phyloP scores from a whole-genome alignment of 805 yeast species.

The Peterozyma xylosa region DNA sequence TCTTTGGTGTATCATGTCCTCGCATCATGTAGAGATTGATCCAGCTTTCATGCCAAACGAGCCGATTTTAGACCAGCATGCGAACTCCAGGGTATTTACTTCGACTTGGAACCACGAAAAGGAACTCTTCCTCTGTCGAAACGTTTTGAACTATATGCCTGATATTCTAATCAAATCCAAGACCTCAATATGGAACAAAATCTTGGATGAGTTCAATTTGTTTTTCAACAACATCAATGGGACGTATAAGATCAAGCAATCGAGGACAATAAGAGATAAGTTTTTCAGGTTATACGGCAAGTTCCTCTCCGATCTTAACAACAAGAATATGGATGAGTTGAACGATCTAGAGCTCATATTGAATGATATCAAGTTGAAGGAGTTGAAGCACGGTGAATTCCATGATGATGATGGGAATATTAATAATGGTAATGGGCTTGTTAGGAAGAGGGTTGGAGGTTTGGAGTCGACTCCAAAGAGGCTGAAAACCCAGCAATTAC shows the following conservation, averaged over 20 bases:
- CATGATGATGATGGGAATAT: too few relatives aligned
- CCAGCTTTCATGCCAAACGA: too few relatives aligned
- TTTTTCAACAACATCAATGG: not conserved
- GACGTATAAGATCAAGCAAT: conserved; percentile 1
- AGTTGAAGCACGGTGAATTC: not conserved
- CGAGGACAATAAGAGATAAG: conserved; percentile 5
- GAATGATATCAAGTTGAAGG: not conserved
- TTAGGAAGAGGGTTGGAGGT: too few relatives aligned
- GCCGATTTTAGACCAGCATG: too few relatives aligned
- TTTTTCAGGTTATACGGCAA: conserved; percentile 2
- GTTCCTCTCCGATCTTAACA: not conserved
- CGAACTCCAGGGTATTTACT: not conserved
- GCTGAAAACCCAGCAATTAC: too few relatives aligned
- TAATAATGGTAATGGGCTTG: too few relatives aligned
- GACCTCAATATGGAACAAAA: conserved; percentile 1
- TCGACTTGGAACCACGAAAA: conserved; percentile 1
- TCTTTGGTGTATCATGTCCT: too few relatives aligned
- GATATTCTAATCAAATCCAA: conserved; percentile 1
- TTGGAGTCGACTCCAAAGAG: too few relatives aligned
- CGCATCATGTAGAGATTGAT: too few relatives aligned
- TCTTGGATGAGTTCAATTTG: conserved; percentile 1
- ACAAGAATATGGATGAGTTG: not conserved
- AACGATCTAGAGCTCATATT: not conserved
- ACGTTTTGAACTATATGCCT: conserved; percentile 3
- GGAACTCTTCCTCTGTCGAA: conserved; percentile 3